These are phyloP conservation scores for Dicorynia guianensis DNA, from an alignment of 306 rosid genomes.

Conservation along the genomic window DNA sequence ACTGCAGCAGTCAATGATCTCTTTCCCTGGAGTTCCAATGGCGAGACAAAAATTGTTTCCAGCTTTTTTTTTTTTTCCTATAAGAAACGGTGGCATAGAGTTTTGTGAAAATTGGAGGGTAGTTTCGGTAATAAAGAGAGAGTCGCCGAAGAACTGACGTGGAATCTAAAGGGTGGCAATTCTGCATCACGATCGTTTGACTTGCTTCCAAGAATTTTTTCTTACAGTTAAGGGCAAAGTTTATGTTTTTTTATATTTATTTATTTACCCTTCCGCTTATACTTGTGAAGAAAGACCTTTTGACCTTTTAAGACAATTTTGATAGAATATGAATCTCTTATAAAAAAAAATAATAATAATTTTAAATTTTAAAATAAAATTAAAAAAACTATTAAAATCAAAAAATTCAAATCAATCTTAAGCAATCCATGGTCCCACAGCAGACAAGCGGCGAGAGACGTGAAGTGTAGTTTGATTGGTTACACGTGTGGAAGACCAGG, in stretches of 20 bases:
- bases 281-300: too few relatives aligned
- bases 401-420: too few relatives aligned
- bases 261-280: too few relatives aligned
- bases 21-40: conserved; percentile 37
- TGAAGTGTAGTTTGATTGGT: background rate
- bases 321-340: too few relatives aligned
- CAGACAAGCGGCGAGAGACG: background rate
- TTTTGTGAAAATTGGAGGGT: conserved; percentile 41
- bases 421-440: background rate
- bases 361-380: too few relatives aligned
- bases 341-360: too few relatives aligned
- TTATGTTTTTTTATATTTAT: too few relatives aligned
- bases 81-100: conserved; percentile 26
- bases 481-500: background rate
- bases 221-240: too few relatives aligned
- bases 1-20: conserved; percentile 25
- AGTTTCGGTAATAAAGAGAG: conserved; percentile 20
- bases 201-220: too few relatives aligned
- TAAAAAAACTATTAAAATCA: too few relatives aligned
- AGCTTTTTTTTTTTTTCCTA: conserved; percentile 21
- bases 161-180: background rate
- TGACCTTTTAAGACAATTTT: too few relatives aligned
- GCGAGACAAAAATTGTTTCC: conserved; percentile 26
- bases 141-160: background rate
- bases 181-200: too few relatives aligned